Evolutionary conservation across 164 flowering plant genomes (phyloP).

Genomic region (Kingdonia uniflora): DNA sequence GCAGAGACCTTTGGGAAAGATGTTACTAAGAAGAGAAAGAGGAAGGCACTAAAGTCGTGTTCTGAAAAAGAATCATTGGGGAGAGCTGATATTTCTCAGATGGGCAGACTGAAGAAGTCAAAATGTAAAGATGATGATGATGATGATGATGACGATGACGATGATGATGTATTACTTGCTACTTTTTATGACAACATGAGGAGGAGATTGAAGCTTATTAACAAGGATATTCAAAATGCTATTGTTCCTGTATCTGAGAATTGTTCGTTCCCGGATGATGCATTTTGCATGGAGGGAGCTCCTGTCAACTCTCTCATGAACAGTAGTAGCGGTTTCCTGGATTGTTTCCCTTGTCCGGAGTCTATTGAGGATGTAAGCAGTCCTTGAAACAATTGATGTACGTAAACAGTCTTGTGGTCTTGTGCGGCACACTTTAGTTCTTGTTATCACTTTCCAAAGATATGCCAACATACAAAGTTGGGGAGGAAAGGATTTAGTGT

Average conservation of each 20-base stretch:
- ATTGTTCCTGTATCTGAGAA: background rate
- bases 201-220: background rate
- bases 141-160: background rate
- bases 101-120: constrained; percentile 1
- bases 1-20: constrained; percentile 6
- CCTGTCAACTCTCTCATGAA: too few relatives aligned
- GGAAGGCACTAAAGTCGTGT: background rate
- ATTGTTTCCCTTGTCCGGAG: too few relatives aligned
- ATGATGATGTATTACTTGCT: constrained; percentile 12
- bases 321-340: too few relatives aligned
- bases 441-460: too few relatives aligned
- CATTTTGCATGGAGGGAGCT: too few relatives aligned
- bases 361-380: too few relatives aligned
- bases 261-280: too few relatives aligned
- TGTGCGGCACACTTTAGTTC: too few relatives aligned
- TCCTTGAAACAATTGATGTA: too few relatives aligned
- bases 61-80: background rate
- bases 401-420: too few relatives aligned
- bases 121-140: background rate
- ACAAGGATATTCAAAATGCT: constrained; percentile 1
- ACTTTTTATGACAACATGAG: constrained; percentile 2
- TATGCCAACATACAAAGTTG: too few relatives aligned
- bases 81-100: background rate
- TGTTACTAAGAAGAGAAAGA: background rate
- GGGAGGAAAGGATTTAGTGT: too few relatives aligned